Evolutionary conservation across 192 early-diverging fungal species (phyloP), one percentile per base, ranked within the genome.

Genomic region (Podila verticillata): DNA sequence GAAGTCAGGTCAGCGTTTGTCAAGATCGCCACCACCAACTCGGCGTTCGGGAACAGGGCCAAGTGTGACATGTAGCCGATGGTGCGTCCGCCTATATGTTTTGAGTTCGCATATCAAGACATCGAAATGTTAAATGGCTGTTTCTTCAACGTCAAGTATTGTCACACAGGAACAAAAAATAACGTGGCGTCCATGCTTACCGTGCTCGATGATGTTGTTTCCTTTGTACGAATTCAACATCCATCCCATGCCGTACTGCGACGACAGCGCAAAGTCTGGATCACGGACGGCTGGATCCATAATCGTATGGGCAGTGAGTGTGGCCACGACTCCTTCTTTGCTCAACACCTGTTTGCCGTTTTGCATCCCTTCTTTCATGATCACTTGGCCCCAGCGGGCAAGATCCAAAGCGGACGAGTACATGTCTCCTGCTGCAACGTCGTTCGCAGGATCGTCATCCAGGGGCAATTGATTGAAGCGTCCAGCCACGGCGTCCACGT

Each of bases 401-500:
- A 75, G 51, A 68, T 75, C 73, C 9, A 63, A 24, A 15, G 61
- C 73, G 35, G 63, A 64, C 3, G 73, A 75, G 48, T 75, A 75
- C 4, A 75, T 58, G 54, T 68, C 72, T 1, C 73, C 73, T 9
- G 73, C 66, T 15, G 73, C 35, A 29, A 66, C 60, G 4, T 15
- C 34, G 20, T 34, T 12, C 12, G 2, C 19, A 9, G 22, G 4
- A 15, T 3, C 8, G 24, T 44, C 39, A 44, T 44, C 39, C 39
- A 44, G 17, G 13, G 39, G 39, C 39, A 44, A 44, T 44, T 7
- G 13, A 17, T 7, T 15, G 39, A 44, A 44, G 0, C 51, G 22
- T 7, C 73, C 73, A 7, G 44, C 24, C 32, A 49, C 48, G 63
- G 66, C 66, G 22, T 75, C 73, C 51, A 57, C 20, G 31, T 63